Base-by-base conservation (phyloP, 192 early-diverging fungal species). In the Entomortierella chlamydospora region DNA sequence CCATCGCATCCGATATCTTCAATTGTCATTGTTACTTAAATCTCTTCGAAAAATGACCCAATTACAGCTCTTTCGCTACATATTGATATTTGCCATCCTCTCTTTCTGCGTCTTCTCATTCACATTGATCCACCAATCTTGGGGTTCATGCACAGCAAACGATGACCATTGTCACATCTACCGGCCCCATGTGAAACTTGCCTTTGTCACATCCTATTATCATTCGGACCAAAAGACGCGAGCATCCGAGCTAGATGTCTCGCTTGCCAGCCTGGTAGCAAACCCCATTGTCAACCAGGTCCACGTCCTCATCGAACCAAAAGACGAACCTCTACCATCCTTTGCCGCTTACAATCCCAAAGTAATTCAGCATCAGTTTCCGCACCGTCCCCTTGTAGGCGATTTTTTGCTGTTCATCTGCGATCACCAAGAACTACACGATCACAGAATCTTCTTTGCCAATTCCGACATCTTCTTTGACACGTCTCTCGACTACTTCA, bases 181-280 rank as follows among this genome's bases (percentile, higher is more conserved):
- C 64, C 34, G 54, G 10, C 28, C 37, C 13, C 23, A 68, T 3
- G 56, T 23, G 1, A 51, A 51, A 29, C 25, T 57, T 8, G 47
- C 57, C 6, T 57, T 58, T 56, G 39, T 52, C n/a, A 68, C 66
- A 29, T 68, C 66, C 23, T 67, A 68, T 25, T 68, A 51, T 31
- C 31, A 39, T 6, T 31, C 45, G 12, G 9, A 39, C 0, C 15
- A 49, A 23, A 10, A 2, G 13, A 11, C 30, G 47, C 55, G 55
- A 1, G 0, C 15, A 9, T 4, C 43, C 3, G 66, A 57, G 22
- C 31, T 68, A 26, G 43, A 59, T 39, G n/a, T 59, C 29, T 49
- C 43, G 34, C 55, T 68, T 4, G 66, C 66, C 6, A 68, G 66
- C 50, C 56, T 59, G 5, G 15, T 68, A 8, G 42, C 28, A 13